Percentiles rank a stretch among this genome's conserved stretches.
These are phyloP conservation scores for Pythium aphanidermatum DNA, from an alignment of 352 stramenopile genomes.

Conservation along the genomic window DNA sequence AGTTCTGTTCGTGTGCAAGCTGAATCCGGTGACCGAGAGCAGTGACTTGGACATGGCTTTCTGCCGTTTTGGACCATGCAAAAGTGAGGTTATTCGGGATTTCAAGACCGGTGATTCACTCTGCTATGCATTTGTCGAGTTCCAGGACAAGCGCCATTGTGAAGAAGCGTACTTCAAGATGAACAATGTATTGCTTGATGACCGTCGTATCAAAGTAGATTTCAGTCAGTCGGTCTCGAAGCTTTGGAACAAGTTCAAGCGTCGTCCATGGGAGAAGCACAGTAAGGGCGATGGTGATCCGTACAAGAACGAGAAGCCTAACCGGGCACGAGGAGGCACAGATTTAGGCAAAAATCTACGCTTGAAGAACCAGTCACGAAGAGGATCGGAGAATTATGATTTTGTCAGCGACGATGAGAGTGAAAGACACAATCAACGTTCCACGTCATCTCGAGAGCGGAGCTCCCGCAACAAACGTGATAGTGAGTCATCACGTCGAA, in stretches of 20 bases:
- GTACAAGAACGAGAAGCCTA: slow-evolving; percentile 29
- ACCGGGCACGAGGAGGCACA: slow-evolving; percentile 11
- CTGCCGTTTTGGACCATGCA: slow-evolving; percentile 85
- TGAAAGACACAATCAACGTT: neutral
- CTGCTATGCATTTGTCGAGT: slow-evolving; percentile 99
- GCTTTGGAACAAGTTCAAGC: slow-evolving; percentile 92
- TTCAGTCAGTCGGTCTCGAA: slow-evolving; percentile 99
- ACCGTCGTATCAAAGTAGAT: slow-evolving; percentile 93
- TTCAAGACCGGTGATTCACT: slow-evolving; percentile 96
- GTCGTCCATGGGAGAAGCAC: slow-evolving; percentile 53
- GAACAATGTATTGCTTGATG: slow-evolving; percentile 99
- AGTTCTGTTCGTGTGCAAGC: slow-evolving; percentile 98
- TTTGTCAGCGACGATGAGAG: slow-evolving; percentile 36
- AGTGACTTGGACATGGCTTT: slow-evolving; percentile 95
- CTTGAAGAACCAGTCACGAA: slow-evolving; percentile 31
- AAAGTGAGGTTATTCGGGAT: slow-evolving; percentile 96
- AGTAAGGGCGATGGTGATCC: slow-evolving; percentile 46
- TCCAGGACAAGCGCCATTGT: slow-evolving; percentile 91
- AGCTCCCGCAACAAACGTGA: slow-evolving; percentile 2
- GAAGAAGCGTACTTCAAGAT: slow-evolving; percentile 99
- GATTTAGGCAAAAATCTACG: slow-evolving; percentile 32
- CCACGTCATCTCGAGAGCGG: slow-evolving; percentile 3
- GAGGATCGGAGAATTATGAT: slow-evolving; percentile 27
- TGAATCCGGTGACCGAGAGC: slow-evolving; percentile 93
- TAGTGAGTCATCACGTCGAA: too few species aligned